These are phyloP conservation scores for Colletotrichum karsti DNA, from an alignment of 2,329 filamentous ascomycete genomes.

Conservation along the genomic window DNA sequence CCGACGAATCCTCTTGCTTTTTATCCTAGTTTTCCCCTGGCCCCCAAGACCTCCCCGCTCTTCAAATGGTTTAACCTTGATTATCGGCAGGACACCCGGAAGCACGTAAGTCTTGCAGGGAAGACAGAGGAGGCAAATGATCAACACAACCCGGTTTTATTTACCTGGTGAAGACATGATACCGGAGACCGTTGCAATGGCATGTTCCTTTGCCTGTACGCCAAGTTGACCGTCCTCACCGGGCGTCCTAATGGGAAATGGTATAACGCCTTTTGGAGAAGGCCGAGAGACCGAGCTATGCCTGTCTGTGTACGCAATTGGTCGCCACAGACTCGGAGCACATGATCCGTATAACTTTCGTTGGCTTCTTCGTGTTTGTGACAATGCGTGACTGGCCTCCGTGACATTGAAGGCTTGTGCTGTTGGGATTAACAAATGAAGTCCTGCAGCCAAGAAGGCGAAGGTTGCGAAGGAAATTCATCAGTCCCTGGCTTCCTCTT, in stretches of 20 bases:
- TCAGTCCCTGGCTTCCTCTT: background rate
- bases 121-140: background rate
- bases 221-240: background rate
- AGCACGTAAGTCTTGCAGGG: background rate
- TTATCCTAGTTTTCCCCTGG: background rate
- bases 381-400: too few relatives aligned
- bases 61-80: background rate
- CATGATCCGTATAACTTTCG: background rate
- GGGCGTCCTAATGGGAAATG: background rate
- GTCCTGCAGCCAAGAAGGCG: slow-evolving; percentile 10
- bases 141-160: background rate
- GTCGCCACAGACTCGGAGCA: background rate
- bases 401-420: too few relatives aligned
- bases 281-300: background rate
- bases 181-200: background rate
- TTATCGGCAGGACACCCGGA: background rate
- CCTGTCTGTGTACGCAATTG: too few relatives aligned
- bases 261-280: background rate
- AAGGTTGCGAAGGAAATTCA: background rate
- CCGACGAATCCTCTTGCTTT: slow-evolving; percentile 3
- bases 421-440: background rate
- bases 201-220: background rate
- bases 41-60: background rate
- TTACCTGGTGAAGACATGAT: background rate
- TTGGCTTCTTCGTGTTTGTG: background rate